Conservation (phyloP, 768 basidiomycete species). For the Mycena belliarum region DNA sequence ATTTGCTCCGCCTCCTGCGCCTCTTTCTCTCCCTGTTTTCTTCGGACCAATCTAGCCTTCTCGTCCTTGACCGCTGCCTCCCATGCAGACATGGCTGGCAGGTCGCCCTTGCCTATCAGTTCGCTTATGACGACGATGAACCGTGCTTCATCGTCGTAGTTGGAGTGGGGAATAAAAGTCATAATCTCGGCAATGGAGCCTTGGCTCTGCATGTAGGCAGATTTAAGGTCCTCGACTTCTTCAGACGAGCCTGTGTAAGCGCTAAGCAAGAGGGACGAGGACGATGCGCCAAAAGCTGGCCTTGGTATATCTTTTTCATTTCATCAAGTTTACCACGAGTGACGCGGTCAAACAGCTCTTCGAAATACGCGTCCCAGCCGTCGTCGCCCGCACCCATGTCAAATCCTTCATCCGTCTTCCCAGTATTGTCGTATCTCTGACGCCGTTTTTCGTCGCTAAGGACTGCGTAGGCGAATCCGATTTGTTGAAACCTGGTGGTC, state of each 20-base stretch:
- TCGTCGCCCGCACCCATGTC: conserved; percentile 72
- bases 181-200: conserved; percentile 85
- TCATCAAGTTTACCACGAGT: conserved; percentile 87
- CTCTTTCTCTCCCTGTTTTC: conserved; percentile 76
- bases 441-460: conserved; percentile 77
- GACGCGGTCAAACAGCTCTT: conserved; percentile 83
- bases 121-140: conserved; percentile 70
- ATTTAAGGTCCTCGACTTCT: conserved; percentile 77
- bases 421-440: conserved; percentile 81
- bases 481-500: conserved; percentile 83
- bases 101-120: conserved; percentile 61
- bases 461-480: conserved; percentile 93
- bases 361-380: conserved; percentile 96
- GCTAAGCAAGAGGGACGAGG: not conserved
- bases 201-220: conserved; percentile 66
- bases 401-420: conserved; percentile 80
- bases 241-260: conserved; percentile 70
- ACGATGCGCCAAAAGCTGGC: conserved; percentile 37
- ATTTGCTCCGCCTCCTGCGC: conserved; percentile 81
- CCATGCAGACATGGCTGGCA: conserved; percentile 66
- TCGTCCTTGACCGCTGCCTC: conserved; percentile 71
- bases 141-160: conserved; percentile 81
- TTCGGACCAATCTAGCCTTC: conserved; percentile 72
- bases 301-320: conserved; percentile 93
- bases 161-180: conserved; percentile 83